Evolutionary conservation across 2,329 filamentous ascomycete species (phyloP), one percentile per base, ranked within the genome.

Genomic region (Periconia sp.): DNA sequence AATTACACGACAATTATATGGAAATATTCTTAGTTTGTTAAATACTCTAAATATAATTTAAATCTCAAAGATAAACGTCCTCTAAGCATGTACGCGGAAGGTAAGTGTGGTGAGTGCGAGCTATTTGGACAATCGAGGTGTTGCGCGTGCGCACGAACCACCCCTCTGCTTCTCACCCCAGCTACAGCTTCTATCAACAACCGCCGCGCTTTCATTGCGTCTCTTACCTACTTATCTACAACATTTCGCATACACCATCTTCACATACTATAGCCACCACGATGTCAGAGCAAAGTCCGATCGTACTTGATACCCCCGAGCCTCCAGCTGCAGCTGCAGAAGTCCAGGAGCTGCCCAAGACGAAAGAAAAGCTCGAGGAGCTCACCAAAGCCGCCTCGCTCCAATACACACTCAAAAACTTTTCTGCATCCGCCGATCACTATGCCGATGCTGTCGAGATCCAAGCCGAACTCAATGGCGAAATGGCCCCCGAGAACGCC

Each of bases 391-490:
- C 89, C 71, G 94, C 90, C 41, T 87, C 90, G 18, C 86, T 91
- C 17, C 86, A 96, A 64, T 97, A 96, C 77, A 87, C 88, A 19
- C 87, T 92, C 70, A 96, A 93, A 78, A 90, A 95, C 73, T 96
- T 92, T 74, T 85, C 89, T 50, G 87, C 88, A 46, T 92, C 94
- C 10, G 85, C 91, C 52, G 93, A 97, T 44, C 80, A 92, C 58
- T 97, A 92, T 77, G 92, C 92, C 42, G 85, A 88, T 68, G 94
- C 94, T 31, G 91, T 91, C 52, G 90, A 95, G 73, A 83, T 97
- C 56, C 94, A 99, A 76, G 91, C 90, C 53, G 85, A 91, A 72
- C 81, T 97, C 72, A 94, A 97, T 73, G 94, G 93, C 73, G 94
- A 97, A 76, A 90, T 95, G 82, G 86, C 86, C 15, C 86, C 90